phyloP scores from a whole-genome alignment of 148 eudicot genomes.

The Persicaria tinctoria region DNA sequence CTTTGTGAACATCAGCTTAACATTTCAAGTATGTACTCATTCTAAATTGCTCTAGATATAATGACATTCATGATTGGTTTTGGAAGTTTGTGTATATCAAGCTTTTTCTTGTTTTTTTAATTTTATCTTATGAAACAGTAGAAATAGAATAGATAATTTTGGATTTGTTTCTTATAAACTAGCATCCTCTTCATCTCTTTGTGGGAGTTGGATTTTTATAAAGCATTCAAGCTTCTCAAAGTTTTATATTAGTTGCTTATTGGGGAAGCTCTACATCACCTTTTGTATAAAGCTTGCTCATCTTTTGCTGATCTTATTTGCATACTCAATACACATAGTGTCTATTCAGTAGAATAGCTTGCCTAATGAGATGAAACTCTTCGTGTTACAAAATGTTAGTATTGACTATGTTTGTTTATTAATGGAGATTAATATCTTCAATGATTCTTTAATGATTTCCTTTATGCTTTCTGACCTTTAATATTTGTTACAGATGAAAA shows the following conservation, averaged over 20 bases:
- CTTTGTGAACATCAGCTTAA: constrained; percentile 74
- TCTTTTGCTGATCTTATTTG: not conserved
- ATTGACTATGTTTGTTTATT: not conserved
- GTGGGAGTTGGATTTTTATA: not conserved
- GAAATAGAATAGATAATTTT: not conserved
- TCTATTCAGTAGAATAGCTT: not conserved
- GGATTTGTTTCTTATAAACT: not conserved
- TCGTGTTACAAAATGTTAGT: not conserved
- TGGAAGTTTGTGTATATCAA: not conserved
- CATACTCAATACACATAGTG: not conserved
- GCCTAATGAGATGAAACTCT: not conserved
- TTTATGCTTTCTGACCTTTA: not conserved
- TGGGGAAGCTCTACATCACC: not conserved
- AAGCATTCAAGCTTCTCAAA: not conserved
- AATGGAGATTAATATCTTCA: constrained; percentile 4
- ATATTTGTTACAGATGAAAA: constrained; percentile 15
- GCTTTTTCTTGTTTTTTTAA: too few relatives aligned
- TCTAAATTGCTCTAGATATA: not conserved
- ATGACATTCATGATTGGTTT: not conserved
- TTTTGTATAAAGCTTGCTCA: not conserved
- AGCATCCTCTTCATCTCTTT: not conserved
- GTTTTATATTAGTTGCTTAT: not conserved
- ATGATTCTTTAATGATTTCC: not conserved
- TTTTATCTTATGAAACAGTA: not conserved
- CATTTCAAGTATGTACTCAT: constrained; percentile 43